Conservation (phyloP, 805 yeast genomes). For the Wickerhamiella australiensis region DNA sequence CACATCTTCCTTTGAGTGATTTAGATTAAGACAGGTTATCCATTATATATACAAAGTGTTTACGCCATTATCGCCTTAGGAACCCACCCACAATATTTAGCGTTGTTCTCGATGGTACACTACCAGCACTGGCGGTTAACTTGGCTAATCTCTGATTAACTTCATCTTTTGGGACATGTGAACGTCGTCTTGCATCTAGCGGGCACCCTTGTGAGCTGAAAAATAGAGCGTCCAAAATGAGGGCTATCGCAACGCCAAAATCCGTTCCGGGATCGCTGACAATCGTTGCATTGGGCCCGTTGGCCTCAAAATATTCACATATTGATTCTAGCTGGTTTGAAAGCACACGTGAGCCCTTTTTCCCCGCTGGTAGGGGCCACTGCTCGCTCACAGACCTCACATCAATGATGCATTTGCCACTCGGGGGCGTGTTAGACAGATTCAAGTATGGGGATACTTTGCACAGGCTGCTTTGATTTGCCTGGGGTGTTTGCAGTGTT, state of each 20-base stretch:
- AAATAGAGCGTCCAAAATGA: slow-evolving; percentile 39
- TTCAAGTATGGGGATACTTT: background rate
- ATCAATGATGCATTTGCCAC: background rate
- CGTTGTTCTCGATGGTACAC: slow-evolving; percentile 69
- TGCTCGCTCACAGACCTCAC: background rate
- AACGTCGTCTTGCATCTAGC: slow-evolving; percentile 14
- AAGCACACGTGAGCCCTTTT: slow-evolving; percentile 56
- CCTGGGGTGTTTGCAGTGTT: no score
- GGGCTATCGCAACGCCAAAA: slow-evolving; percentile 47
- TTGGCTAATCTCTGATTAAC: slow-evolving; percentile 45
- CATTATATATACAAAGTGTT: background rate
- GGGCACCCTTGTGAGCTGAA: slow-evolving; percentile 36
- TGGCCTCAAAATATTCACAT: slow-evolving; percentile 23
- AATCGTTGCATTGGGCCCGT: slow-evolving; percentile 29
- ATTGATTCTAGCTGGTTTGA: slow-evolving; percentile 39
- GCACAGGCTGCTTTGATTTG: no score
- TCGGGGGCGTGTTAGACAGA: background rate
- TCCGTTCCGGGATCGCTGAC: slow-evolving; percentile 58
- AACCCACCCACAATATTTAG: slow-evolving; percentile 33
- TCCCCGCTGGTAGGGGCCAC: slow-evolving; percentile 29
- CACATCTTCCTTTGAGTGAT: no score
- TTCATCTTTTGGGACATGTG: slow-evolving; percentile 36
- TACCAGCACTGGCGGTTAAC: slow-evolving; percentile 37
- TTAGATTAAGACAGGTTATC: no score
- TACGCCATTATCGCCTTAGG: slow-evolving; percentile 11